Evolutionary conservation across 139 green algal species (phyloP), one percentile per base, ranked within the genome.

Genomic region (Eudorina sp.): DNA sequence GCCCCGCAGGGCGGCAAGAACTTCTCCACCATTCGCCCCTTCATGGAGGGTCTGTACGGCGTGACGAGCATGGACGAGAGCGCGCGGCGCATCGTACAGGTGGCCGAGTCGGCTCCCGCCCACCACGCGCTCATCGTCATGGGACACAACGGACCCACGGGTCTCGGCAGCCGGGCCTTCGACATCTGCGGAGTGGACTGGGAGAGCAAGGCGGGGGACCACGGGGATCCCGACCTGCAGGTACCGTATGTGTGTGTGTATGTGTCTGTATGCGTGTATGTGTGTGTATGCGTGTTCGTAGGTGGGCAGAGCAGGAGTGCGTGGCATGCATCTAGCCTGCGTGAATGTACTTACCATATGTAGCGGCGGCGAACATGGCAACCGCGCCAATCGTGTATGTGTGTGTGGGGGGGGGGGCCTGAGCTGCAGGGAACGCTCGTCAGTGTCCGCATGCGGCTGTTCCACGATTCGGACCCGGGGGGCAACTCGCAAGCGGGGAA

Each of bases 91-190:
- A 90, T 95, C 2, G 81, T 84, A 5, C 38, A 88, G 83, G 80
- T 77, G 8, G 64, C 87, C 19, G 9, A 25, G 29, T 55, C 87
- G 7, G 76, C 87, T 0, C 88, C 84, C 19, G 41, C n/a, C 2
- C 55, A 70, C 40, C 76, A 92, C 85, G 25, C 83, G 0, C 43
- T 91, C 4, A 88, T 97, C 31, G 2, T 97, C 19, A 68, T 97
- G 48, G 92, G 78, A 25, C 95, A 97, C 91, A 97, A 97, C 89
- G 95, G 95, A 0, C 95, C 94, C 34, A 19, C 89, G 29, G 95
- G 95, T 21, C 89, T 96, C 34, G 95, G 94, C 5, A 53, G 5
- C 18, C 64, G 68, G 13, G 64, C 86, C 34, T 84, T 91, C 25
- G 84, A 85, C 88, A 92, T 92, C 46, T 95, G 93, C 83, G 92